Evolutionary conservation across 2,329 filamentous ascomycete species (phyloP).

Genomic region (Hymenotorrendiella dingleyae): DNA sequence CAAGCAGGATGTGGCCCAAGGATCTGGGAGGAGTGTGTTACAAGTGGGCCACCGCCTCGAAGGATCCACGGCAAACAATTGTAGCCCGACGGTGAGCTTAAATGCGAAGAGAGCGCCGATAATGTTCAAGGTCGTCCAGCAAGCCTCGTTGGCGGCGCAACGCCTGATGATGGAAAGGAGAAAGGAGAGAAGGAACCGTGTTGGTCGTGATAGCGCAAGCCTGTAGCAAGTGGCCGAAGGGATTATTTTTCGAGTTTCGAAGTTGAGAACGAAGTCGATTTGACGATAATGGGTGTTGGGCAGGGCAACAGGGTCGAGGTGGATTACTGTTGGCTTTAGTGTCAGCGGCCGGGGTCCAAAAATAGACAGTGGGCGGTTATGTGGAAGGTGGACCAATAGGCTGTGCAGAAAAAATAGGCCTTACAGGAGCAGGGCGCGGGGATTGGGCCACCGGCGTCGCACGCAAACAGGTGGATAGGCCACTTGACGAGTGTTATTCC

Average conservation of each 20-base stretch:
- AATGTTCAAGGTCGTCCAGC: slow-evolving; percentile 5
- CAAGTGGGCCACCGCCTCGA: slow-evolving; percentile 18
- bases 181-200: background rate
- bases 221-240: slow-evolving; percentile 9
- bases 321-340: background rate
- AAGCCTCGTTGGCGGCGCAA: slow-evolving; percentile 4
- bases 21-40: slow-evolving; percentile 7
- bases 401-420: background rate
- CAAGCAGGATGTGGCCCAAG: slow-evolving; percentile 6
- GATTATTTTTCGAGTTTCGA: slow-evolving; percentile 9
- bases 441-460: background rate
- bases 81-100: slow-evolving; percentile 15
- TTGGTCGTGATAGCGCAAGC: slow-evolving; percentile 9
- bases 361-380: background rate
- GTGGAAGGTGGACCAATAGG: background rate
- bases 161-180: slow-evolving; percentile 13
- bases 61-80: slow-evolving; percentile 15
- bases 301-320: slow-evolving; percentile 10
- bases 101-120: slow-evolving; percentile 2
- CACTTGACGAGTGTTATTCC: background rate
- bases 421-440: too few species aligned
- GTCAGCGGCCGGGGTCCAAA: background rate
- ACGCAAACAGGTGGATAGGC: background rate
- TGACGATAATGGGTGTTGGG: slow-evolving; percentile 11
- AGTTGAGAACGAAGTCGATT: slow-evolving; percentile 14